These are phyloP conservation scores for Phanerochaete carnosa DNA, from an alignment of 768 basidiomycete species.

Conservation along the genomic window DNA sequence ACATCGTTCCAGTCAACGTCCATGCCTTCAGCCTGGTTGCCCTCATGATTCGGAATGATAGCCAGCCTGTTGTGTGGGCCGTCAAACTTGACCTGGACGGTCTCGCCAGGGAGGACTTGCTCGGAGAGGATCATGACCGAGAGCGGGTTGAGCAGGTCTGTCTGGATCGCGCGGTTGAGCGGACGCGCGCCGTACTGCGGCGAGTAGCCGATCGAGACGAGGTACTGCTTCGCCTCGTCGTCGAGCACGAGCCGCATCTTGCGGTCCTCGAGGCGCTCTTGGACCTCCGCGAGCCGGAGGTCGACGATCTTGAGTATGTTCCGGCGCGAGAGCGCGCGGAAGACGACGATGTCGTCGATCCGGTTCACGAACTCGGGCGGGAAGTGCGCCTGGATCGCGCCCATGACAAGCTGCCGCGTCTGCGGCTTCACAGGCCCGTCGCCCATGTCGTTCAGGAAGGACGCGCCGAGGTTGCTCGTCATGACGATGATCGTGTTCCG, in stretches of 20 bases:
- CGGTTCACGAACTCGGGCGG: conserved; percentile 93
- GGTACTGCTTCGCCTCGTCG: conserved; percentile 69
- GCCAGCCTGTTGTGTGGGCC: conserved; percentile 74
- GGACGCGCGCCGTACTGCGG: conserved; percentile 89
- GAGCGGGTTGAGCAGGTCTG: conserved; percentile 88
- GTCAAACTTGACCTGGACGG: conserved; percentile 72
- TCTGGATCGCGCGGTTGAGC: conserved; percentile 87
- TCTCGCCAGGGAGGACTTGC: conserved; percentile 78
- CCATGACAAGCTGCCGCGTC: conserved; percentile 69
- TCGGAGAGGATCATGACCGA: conserved; percentile 83
- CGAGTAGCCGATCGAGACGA: conserved; percentile 75
- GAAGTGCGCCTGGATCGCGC: conserved; percentile 79
- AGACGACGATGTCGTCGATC: conserved; percentile 83
- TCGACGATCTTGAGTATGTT: conserved; percentile 87
- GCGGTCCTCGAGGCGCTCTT: conserved; percentile 71
- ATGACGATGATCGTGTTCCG: conserved; percentile 91
- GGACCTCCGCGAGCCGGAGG: conserved; percentile 81
- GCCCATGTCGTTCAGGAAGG: conserved; percentile 69
- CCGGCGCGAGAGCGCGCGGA: conserved; percentile 72
- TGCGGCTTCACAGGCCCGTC: conserved; percentile 63
- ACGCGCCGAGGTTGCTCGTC: conserved; percentile 88
- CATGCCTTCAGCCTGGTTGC: conserved; percentile 43
- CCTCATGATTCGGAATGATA: conserved; percentile 83
- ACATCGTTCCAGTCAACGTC: conserved; percentile 58
- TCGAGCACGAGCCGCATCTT: conserved; percentile 83